Base-by-base conservation (phyloP, 768 basidiomycete genomes). In the Macrolepiota dolichaula region DNA sequence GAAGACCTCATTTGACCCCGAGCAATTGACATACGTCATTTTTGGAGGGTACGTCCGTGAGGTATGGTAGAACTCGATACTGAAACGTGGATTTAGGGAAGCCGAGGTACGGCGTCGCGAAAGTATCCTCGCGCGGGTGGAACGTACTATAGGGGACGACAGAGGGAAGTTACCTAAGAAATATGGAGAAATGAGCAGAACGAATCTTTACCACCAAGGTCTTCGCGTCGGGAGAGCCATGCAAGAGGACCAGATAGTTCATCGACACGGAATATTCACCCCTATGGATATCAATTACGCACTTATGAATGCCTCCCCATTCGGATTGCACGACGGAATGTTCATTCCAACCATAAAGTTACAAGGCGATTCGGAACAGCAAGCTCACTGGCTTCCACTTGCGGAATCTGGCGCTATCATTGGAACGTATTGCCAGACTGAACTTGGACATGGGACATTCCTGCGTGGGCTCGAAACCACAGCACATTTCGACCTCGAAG, bases 361-460 rank as follows among this genome's bases (percentile, higher is more conserved):
- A 9, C 68, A 68, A 38, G 69, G 62, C 0, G 57, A 65, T 17
- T 42, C 58, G 1, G 68, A 71, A 49, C 71, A 71, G 61, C 59
- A 66, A 3, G 60, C 64, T 3, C 51, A 67, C 22, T 71, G 68
- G 70, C 56, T 68, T 24, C 70, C 70, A 1, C 61, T 66, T 3
- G 68, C 66, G 1, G 65, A 67, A 51, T 65, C 64, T 0, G 64
- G 67, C 3, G 64, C 57, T 25, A 69, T 70, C 36, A 59, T 71
- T 24, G 69, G 70, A 10, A 59, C 68, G 3, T 71, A 71, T 36
- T 68, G 65, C 35, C 70, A 68, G 56, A 71, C 70, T 4, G 70
- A 72, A 49, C 65, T 72, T 11, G 70, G 69, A 5, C 70, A 72
- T 53, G 70, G 71, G 10, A 70, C 69, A 2, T 69, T 67, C 38